A percentile compares a stretch with the other conserved stretches of the same genome.
Conservation (phyloP, 2,329 filamentous ascomycete species). For the Chrysoporthe cubensis region DNA sequence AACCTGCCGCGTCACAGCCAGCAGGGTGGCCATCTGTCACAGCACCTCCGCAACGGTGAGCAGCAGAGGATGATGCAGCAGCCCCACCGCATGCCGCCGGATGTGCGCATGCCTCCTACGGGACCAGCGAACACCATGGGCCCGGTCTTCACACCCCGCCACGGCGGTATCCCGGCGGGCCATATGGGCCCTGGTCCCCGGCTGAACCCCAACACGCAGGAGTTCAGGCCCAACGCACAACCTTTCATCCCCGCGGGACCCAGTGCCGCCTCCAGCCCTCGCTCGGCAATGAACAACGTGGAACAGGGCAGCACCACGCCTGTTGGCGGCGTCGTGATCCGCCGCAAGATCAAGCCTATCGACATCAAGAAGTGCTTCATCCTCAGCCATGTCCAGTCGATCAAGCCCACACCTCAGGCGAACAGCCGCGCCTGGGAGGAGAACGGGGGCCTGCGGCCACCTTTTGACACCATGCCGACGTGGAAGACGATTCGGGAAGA, state of each 20-base stretch:
- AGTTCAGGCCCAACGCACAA: constrained; percentile 81
- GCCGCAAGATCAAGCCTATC: constrained; percentile 73
- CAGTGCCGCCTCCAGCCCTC: constrained; percentile 75
- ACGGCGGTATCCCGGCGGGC: constrained; percentile 51
- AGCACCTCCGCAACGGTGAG: constrained; percentile 50
- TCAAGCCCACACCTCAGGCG: constrained; percentile 49
- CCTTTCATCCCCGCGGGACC: constrained; percentile 76
- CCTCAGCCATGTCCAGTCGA: constrained; percentile 56
- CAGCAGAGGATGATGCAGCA: constrained; percentile 52
- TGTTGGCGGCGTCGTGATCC: constrained; percentile 56
- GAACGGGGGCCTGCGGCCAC: constrained; percentile 81
- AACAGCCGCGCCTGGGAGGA: constrained; percentile 65
- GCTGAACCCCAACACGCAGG: constrained; percentile 68
- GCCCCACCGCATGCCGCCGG: constrained; percentile 56
- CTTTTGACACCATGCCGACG: constrained; percentile 82
- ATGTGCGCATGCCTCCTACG: constrained; percentile 73
- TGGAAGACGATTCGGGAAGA: constrained; percentile 76
- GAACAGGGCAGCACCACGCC: constrained; percentile 42
- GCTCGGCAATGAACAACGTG: constrained; percentile 59
- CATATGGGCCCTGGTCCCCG: constrained; percentile 55
- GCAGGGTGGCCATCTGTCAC: constrained; percentile 48
- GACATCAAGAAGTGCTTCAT: constrained; percentile 71
- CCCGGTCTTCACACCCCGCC: constrained; percentile 56
- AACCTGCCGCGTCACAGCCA: constrained; percentile 40
- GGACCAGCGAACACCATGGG: constrained; percentile 67